Evolutionary conservation across 495 filamentous ascomycete genomes (phyloP).

Genomic region (Parathielavia hyrcaniae): DNA sequence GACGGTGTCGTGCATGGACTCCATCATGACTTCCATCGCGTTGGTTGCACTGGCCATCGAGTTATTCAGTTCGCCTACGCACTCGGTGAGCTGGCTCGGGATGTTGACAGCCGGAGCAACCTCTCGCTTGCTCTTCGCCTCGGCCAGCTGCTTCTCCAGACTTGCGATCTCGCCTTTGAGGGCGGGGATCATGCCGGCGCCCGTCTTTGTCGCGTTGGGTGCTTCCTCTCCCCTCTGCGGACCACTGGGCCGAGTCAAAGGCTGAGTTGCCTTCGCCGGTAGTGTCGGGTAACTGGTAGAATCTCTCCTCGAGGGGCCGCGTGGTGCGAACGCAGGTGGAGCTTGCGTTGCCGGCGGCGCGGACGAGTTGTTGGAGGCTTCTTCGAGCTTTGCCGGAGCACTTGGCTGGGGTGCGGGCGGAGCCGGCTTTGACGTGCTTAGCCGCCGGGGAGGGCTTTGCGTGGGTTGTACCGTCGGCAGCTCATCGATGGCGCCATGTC

Average conservation of each 20-base stretch:
- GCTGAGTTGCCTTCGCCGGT: not conserved
- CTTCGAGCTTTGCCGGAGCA: not conserved
- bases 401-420: not conserved
- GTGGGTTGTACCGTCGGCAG: not conserved
- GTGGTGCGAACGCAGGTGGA: too few relatives aligned
- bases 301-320: too few relatives aligned
- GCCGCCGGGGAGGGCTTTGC: not conserved
- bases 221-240: not conserved
- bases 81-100: conserved; percentile 6
- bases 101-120: not conserved
- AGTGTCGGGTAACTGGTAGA: not conserved
- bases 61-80: conserved; percentile 8
- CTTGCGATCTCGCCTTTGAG: conserved; percentile 3
- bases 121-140: conserved; percentile 7
- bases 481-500: not conserved
- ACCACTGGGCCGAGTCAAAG: not conserved
- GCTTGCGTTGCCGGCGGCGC: too few relatives aligned
- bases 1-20: conserved; percentile 22
- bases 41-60: conserved; percentile 10
- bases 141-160: conserved; percentile 18
- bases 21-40: conserved; percentile 19
- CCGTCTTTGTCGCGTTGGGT: not conserved
- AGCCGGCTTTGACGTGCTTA: not conserved
- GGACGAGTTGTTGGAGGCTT: not conserved
- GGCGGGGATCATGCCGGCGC: not conserved